Conservation (phyloP, 2,329 filamentous ascomycete genomes). For the Dothistroma septosporum region DNA sequence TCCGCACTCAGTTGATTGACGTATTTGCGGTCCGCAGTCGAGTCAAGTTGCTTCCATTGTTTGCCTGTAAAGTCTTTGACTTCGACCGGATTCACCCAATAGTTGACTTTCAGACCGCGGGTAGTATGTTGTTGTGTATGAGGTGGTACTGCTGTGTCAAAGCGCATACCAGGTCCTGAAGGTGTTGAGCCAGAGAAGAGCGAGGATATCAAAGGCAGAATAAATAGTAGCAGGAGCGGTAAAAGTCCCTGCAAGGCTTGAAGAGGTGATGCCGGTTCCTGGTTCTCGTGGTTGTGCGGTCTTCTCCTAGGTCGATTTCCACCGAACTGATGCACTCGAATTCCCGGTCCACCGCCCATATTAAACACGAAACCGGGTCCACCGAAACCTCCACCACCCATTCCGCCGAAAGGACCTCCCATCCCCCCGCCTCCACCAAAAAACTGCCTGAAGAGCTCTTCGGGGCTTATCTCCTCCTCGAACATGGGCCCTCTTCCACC, state of each 20-base stretch:
- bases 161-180: slow-evolving; percentile 67
- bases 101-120: slow-evolving; percentile 67
- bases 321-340: slow-evolving; percentile 94
- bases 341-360: slow-evolving; percentile 74
- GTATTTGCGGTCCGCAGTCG: slow-evolving; percentile 69
- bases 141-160: slow-evolving; percentile 66
- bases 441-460: slow-evolving; percentile 96
- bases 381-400: slow-evolving; percentile 41
- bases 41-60: slow-evolving; percentile 72
- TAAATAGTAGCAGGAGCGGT: slow-evolving; percentile 78
- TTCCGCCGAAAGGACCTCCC: slow-evolving; percentile 47
- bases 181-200: slow-evolving; percentile 64
- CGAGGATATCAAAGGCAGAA: slow-evolving; percentile 76
- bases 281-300: slow-evolving; percentile 58
- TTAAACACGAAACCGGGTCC: slow-evolving; percentile 91
- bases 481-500: slow-evolving; percentile 58
- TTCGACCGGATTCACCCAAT: slow-evolving; percentile 79
- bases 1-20: slow-evolving; percentile 62
- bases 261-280: slow-evolving; percentile 49
- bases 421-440: slow-evolving; percentile 68
- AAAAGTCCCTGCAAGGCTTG: slow-evolving; percentile 51
- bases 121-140: slow-evolving; percentile 72
- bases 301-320: slow-evolving; percentile 71
- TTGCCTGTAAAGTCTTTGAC: slow-evolving; percentile 64
- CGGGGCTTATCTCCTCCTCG: slow-evolving; percentile 89